A percentile compares a stretch with the other conserved stretches of the same genome.
Evolutionary conservation across 495 filamentous ascomycete genomes (phyloP).

Genomic region (Recurvomyces mirabilis): DNA sequence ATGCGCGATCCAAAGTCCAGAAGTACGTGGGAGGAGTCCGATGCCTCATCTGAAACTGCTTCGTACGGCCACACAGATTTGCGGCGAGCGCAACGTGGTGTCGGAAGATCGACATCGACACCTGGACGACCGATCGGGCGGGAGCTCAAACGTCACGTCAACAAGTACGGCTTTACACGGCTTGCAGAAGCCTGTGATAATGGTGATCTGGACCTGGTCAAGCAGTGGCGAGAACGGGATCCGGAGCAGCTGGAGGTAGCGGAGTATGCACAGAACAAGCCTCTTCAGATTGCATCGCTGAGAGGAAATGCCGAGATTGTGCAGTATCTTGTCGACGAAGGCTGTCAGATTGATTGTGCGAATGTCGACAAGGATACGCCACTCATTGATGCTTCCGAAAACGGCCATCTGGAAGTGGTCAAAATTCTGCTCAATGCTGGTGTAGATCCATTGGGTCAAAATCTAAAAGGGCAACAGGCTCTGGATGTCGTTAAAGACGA

Average conservation of each 20-base stretch:
- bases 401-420: conserved; percentile 84
- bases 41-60: conserved; percentile 21
- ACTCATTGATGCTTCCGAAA: conserved; percentile 89
- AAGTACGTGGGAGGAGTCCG: conserved; percentile 16
- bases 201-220: conserved; percentile 60
- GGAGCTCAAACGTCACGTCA: conserved; percentile 64
- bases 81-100: conserved; percentile 10
- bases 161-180: conserved; percentile 74
- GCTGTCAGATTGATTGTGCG: conserved; percentile 65
- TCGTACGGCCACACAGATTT: conserved; percentile 13
- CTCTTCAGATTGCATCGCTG: conserved; percentile 80
- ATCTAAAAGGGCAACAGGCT: conserved; percentile 76
- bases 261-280: conserved; percentile 89
- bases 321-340: conserved; percentile 63
- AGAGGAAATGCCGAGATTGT: conserved; percentile 75
- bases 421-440: conserved; percentile 65
- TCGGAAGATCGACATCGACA: conserved; percentile 18
- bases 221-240: conserved; percentile 56
- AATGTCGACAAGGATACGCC: conserved; percentile 88
- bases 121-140: conserved; percentile 29
- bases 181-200: conserved; percentile 74
- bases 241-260: conserved; percentile 78
- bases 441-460: conserved; percentile 78
- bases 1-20: conserved; percentile 12
- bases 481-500: conserved; percentile 54